These are phyloP conservation scores for Moesziomyces sp. DNA, from an alignment of 1,284 basidiomycete species.

Conservation along the genomic window DNA sequence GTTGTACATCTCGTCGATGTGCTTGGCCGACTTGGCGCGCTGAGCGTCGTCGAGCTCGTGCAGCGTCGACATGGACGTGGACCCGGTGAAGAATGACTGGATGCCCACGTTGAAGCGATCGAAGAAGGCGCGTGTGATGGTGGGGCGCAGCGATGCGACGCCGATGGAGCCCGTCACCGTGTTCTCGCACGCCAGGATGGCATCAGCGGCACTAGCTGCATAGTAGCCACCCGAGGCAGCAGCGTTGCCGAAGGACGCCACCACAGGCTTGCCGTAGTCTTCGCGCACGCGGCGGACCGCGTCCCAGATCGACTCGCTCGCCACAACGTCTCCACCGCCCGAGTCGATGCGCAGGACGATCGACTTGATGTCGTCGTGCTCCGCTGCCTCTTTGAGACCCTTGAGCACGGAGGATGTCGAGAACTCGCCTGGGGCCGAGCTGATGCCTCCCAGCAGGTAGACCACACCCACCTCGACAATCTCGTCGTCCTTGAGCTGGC, in stretches of 20 bases:
- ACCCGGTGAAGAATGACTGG: slow-evolving; percentile 69
- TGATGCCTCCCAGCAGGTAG: slow-evolving; percentile 69
- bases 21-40: slow-evolving; percentile 56
- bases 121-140: slow-evolving; percentile 68
- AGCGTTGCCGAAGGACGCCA: slow-evolving; percentile 69
- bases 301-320: slow-evolving; percentile 69
- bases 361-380: slow-evolving; percentile 67
- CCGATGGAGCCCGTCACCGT: slow-evolving; percentile 70
- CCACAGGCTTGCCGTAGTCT: slow-evolving; percentile 68
- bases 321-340: slow-evolving; percentile 69
- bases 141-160: slow-evolving; percentile 69
- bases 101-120: slow-evolving; percentile 68
- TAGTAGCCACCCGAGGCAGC: slow-evolving; percentile 69
- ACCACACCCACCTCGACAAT: slow-evolving; percentile 68
- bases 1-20: slow-evolving; percentile 69
- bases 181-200: slow-evolving; percentile 66
- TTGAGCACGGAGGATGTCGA: slow-evolving; percentile 67
- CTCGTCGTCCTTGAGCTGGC: slow-evolving; percentile 56
- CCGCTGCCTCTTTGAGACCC: slow-evolving; percentile 69
- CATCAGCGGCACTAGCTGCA: slow-evolving; percentile 62
- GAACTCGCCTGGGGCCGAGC: slow-evolving; percentile 54
- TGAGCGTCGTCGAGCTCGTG: slow-evolving; percentile 65
- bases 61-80: slow-evolving; percentile 63
- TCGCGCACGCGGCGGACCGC: slow-evolving; percentile 67
- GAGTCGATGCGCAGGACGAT: slow-evolving; percentile 69